phyloP scores from a whole-genome alignment of 2,329 filamentous ascomycete genomes.

The Rutstroemia sp. region DNA sequence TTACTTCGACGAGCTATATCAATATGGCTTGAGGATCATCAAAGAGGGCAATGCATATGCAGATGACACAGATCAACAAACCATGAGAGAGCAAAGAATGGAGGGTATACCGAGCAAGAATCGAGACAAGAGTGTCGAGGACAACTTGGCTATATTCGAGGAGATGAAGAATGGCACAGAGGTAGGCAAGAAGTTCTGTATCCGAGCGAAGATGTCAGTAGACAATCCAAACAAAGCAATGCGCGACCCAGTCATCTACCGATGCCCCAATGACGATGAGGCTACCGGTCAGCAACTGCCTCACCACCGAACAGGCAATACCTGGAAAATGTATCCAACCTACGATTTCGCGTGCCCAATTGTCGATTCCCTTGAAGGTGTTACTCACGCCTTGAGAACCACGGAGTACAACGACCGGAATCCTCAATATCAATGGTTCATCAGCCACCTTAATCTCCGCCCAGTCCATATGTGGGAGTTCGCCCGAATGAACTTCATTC shows the following conservation, averaged over 20 bases:
- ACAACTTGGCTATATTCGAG: constrained; percentile 79
- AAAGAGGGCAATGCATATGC: constrained; percentile 84
- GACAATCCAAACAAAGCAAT: constrained; percentile 93
- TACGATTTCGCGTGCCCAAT: constrained; percentile 84
- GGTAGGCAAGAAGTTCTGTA: constrained; percentile 78
- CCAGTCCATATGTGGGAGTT: constrained; percentile 83
- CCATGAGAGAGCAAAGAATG: constrained; percentile 78
- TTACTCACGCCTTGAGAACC: constrained; percentile 75
- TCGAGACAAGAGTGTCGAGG: constrained; percentile 71
- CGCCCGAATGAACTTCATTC: constrained; percentile 75
- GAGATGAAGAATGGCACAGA: constrained; percentile 86
- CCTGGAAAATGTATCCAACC: constrained; percentile 81
- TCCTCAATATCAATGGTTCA: constrained; percentile 81
- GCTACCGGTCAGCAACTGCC: constrained; percentile 50
- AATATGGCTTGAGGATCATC: constrained; percentile 78
- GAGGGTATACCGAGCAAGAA: constrained; percentile 75
- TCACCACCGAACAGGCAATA: constrained; percentile 72
- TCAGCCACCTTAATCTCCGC: constrained; percentile 64
- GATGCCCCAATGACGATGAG: constrained; percentile 63
- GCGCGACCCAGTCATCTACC: constrained; percentile 94
- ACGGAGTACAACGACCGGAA: constrained; percentile 86
- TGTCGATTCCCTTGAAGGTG: constrained; percentile 72
- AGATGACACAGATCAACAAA: constrained; percentile 86
- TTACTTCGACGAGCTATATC: constrained; percentile 89
- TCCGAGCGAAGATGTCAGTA: constrained; percentile 87